phyloP scores from a whole-genome alignment of 2,329 filamentous ascomycete genomes.

The Xylaria multiplex region DNA sequence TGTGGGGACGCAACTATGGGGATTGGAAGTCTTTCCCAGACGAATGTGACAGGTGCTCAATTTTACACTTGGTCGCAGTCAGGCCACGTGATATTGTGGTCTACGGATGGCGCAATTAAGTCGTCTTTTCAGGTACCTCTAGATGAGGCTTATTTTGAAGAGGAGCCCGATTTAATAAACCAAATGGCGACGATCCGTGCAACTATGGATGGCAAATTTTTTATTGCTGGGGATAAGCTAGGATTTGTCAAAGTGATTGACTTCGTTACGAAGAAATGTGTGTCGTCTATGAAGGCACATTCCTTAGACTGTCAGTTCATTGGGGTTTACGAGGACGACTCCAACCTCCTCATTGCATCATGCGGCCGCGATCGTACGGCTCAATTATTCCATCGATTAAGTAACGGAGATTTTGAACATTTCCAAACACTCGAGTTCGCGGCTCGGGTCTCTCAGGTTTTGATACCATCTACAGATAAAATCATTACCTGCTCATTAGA shows the following conservation, averaged over 20 bases:
- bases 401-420: constrained; percentile 72
- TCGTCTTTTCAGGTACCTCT: constrained; percentile 73
- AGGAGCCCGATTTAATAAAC: constrained; percentile 64
- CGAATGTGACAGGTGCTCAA: constrained; percentile 70
- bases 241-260: constrained; percentile 82
- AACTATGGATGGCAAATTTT: constrained; percentile 69
- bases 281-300: constrained; percentile 85
- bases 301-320: constrained; percentile 86
- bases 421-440: constrained; percentile 95
- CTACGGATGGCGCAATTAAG: constrained; percentile 74
- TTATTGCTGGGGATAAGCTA: constrained; percentile 86
- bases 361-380: constrained; percentile 91
- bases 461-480: constrained; percentile 79
- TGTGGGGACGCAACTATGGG: constrained; percentile 76
- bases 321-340: constrained; percentile 71
- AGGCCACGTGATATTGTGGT: constrained; percentile 86
- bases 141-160: constrained; percentile 66
- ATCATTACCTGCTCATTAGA: constrained; percentile 90
- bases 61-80: constrained; percentile 92
- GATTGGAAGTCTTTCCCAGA: constrained; percentile 70
- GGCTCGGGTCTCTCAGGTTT: constrained; percentile 78
- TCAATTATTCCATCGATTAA: constrained; percentile 79
- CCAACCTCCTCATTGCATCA: constrained; percentile 76
- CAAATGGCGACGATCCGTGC: constrained; percentile 69
- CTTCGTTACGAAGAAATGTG: constrained; percentile 66